Base-by-base conservation (phyloP, 768 basidiomycete genomes). In the Grammothele lineata region DNA sequence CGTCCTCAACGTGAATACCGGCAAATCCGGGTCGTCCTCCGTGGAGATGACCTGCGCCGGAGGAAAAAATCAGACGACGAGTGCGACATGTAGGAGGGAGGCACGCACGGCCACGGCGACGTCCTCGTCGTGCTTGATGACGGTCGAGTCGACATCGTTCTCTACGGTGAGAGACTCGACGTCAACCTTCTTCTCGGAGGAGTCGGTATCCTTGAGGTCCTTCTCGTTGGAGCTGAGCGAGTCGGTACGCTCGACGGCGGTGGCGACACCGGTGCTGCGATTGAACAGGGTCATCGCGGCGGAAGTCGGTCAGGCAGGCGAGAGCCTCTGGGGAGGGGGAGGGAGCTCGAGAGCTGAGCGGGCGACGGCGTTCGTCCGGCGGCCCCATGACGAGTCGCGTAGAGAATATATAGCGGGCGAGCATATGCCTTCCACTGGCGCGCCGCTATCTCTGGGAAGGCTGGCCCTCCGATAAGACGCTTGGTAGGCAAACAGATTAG, bases 21-120 rank as follows among this genome's bases (percentile, higher is more conserved):
- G 74, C 0, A 77, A 64, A 0, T 65, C 64, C 0, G 79, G 74
- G 54, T 78, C 72, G 54, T 80, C 77, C 33, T 71, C 62, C 1
- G 71, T 62, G 2, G 76, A 74, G 37, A 78, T 66, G 46, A 78
- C 69, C 75, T 76, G 5, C 8, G 17, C 14, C 27, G 5, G 11
- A 26, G 12, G 1, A 12, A 18, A 8, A 5, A 18, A n/a, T 19
- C 26, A 17, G 6, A 26, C 14, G 2, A 8, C n/a, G n/a, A 18
- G 15, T 22, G 4, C 19, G 23, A 26, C 11, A 37, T 18, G 38
- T 22, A 30, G n/a, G 11, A 19, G 14, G 6, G 18, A 19, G 27
- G 14, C n/a, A 6, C 25, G 33, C 51, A 72, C 72, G 64, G 69
- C 62, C 19, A 66, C 54, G 7, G 74, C 72, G 21, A 75, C 72